Base-by-base conservation (phyloP, 345 rosid genomes). In the Boechera divaricarpa region DNA sequence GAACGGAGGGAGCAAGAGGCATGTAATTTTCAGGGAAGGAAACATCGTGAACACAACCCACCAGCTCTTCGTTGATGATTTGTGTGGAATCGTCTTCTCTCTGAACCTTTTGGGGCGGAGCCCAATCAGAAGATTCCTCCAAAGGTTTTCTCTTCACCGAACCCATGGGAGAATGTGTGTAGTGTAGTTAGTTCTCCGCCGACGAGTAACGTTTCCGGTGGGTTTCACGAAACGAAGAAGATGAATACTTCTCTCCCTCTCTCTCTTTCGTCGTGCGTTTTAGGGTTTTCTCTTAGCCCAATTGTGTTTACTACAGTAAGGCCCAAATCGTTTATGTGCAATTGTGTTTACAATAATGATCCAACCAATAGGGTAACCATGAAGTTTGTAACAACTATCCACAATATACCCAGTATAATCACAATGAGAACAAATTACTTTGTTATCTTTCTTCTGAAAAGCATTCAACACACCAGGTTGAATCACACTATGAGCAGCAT, bases 1-100 rank as follows among this genome's bases (percentile, higher is more conserved):
- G 71, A 67, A 67, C 38, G 5, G 82, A 44, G 2, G 82, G 31
- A 10, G 82, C 70, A 79, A 82, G 80, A 77, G 77, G 85, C 39
- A 82, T 81, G 62, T 86, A 90, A 41, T 83, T 85, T 35, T 89
- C 94, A 26, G 96, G 98, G 66, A 84, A 90, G 2, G 98, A 90
- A n/a, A 89, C 90, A 63, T 93, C 93, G 83, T 93, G 98, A 5
- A 90, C 70, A 55, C 96, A 90, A 12, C 86, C 87, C 36, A 88
- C 84, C 1, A 82, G 77, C 67, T 81, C 91, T 44, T 72, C 74
- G 26, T 47, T 66, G 55, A 63, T 47, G 18, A 52, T 56, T 36
- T 63, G 35, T 0, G 39, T 59, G 1, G 82, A 58, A 55, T 67
- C 84, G 10, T 79, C 84, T 15, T 85, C 90, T 68, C 77, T 86